Base-by-base conservation (phyloP, 23 red algal genomes). In the Gracilaria domingensis region DNA sequence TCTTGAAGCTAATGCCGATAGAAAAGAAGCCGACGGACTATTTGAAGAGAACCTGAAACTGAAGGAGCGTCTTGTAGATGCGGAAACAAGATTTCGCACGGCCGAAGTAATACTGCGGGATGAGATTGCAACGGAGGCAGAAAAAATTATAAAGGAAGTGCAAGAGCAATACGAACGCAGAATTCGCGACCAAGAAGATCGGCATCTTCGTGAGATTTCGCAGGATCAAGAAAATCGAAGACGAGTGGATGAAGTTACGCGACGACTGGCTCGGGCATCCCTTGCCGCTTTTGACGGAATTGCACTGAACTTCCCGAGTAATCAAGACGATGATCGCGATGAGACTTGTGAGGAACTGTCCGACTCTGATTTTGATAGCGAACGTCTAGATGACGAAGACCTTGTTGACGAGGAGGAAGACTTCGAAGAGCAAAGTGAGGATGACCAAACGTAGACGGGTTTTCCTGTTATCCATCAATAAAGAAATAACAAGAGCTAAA, bases 71-170 rank as follows among this genome's bases (percentile, higher is more conserved):
- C 51, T 90, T 53, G 76, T 75, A 55, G 58, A 95, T 40, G 72
- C 79, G 6, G 77, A 95, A 35, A 74, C 74, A 21, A 80, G 56
- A 20, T 39, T 81, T 34, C 71, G 59, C 23, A 45, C 65, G 23
- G 73, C 74, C 34, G 87, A 90, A 26, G 44, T 38, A 16, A 85
- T 89, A 54, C 81, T 95, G 6, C 66, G 93, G 0, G 84, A 89
- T 53, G 77, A 95, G 51, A 65, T 95, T 75, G 85, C 85, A 0
- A 82, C 80, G 12, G 84, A 69, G 51, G 66, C 60, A 50, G 85
- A 95, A 44, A 65, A 71, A 35, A 76, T 91, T 11, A 57, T 95
- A 23, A 81, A 95, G 34, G 66, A 86, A 6, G 69, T 95, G 34
- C 75, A 87, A 83, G 88, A 83, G 40, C 57, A 82, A 57, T 95